phyloP scores from a whole-genome alignment of 129 eudicot genomes.

The Arctium minus region DNA sequence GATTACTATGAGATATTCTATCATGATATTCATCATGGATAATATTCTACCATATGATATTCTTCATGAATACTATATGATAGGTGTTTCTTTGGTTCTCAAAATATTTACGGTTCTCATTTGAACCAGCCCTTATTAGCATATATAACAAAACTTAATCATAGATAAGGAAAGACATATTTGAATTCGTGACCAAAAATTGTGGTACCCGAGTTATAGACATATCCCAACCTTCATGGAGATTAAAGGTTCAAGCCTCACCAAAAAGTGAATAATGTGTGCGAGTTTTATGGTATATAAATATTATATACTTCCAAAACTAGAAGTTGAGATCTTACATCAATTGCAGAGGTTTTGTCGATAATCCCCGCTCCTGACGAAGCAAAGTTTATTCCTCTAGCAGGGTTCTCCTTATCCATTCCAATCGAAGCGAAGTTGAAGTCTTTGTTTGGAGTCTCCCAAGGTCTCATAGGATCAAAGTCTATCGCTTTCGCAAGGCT shows the following conservation, averaged over 20 bases:
- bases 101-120: too few species aligned
- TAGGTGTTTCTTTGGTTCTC: background rate
- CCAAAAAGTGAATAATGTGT: background rate
- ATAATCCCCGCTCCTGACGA: slow-evolving; percentile 23
- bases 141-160: background rate
- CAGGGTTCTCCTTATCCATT: slow-evolving; percentile 16
- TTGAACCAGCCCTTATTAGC: background rate
- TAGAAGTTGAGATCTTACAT: background rate
- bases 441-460: background rate
- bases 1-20: background rate
- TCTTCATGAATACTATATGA: background rate
- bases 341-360: slow-evolving; percentile 9
- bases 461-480: slow-evolving; percentile 11
- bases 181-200: too few species aligned
- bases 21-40: background rate
- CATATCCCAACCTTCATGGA: too few species aligned
- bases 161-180: too few species aligned
- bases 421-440: background rate
- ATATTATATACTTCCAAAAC: background rate
- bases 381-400: slow-evolving; percentile 26
- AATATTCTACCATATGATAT: background rate
- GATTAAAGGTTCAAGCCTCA: background rate
- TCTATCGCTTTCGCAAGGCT: slow-evolving; percentile 6
- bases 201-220: too few species aligned
- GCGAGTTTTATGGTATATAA: background rate